These are phyloP conservation scores for Colletotrichum sp. DNA, from an alignment of 2,329 filamentous ascomycete species.

Conservation along the genomic window DNA sequence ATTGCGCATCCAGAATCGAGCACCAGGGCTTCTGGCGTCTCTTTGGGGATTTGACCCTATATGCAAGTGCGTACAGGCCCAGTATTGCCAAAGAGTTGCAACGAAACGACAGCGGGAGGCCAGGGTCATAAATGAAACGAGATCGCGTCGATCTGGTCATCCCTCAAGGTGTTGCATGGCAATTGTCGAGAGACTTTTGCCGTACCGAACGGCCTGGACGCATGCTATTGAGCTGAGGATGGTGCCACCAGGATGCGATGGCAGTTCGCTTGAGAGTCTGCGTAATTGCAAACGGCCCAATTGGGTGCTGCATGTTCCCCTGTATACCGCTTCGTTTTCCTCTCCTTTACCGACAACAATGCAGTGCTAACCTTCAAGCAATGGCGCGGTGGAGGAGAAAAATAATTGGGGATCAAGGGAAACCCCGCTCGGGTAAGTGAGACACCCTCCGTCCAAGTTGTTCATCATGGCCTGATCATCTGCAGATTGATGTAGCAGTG, in stretches of 20 bases:
- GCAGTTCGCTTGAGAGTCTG: neutral
- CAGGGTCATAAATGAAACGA: neutral
- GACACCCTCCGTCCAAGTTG: neutral
- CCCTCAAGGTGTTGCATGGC: neutral
- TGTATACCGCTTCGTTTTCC: neutral
- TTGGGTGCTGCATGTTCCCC: neutral
- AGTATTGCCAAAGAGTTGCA: neutral
- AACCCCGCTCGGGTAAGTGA: conserved; percentile 16
- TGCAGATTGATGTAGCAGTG: conserved; percentile 10
- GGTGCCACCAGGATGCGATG: neutral
- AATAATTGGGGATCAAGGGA: neutral
- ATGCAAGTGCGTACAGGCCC: neutral
- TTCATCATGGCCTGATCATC: conserved; percentile 19
- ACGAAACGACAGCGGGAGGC: neutral
- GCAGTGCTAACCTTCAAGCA: neutral
- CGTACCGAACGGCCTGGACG: neutral
- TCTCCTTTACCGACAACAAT: neutral
- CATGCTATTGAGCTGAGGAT: neutral
- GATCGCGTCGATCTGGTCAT: neutral
- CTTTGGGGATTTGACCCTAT: neutral
- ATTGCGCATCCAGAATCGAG: neutral
- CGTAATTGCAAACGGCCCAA: neutral
- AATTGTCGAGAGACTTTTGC: neutral
- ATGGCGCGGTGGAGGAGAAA: neutral
- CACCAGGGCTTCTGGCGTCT: neutral